A percentile compares a stretch with the other conserved stretches of the same genome.
Evolutionary conservation across 2,329 filamentous ascomycete genomes (phyloP).

Genomic region (Clonostachys solani): DNA sequence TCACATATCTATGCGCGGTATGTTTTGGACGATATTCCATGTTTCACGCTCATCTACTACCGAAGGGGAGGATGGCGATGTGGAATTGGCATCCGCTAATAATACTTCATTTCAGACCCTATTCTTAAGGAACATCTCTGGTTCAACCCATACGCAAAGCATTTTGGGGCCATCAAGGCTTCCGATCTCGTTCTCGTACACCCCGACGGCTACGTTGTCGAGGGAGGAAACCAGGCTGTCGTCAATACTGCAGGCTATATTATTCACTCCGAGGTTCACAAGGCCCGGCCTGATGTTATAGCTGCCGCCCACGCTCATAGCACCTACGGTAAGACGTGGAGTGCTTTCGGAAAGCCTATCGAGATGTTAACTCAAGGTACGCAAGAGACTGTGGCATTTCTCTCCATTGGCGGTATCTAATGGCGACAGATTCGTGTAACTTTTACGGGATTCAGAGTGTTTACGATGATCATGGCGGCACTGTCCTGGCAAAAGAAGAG

Average conservation of each 20-base stretch:
- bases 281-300: conserved; percentile 56
- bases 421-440: conserved; percentile 46
- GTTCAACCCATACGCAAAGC: conserved; percentile 54
- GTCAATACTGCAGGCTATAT: conserved; percentile 66
- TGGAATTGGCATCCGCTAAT: conserved; percentile 17
- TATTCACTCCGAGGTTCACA: conserved; percentile 62
- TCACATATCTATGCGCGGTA: conserved; percentile 61
- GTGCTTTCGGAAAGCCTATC: conserved; percentile 54
- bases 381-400: too few species aligned
- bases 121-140: not conserved
- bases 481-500: conserved; percentile 56
- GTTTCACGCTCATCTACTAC: too few species aligned
- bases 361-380: conserved; percentile 65
- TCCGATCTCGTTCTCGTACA: conserved; percentile 67
- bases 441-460: conserved; percentile 47
- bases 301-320: conserved; percentile 67
- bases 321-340: conserved; percentile 62
- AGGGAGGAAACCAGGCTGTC: conserved; percentile 53
- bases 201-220: conserved; percentile 53
- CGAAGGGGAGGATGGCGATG: conserved; percentile 8
- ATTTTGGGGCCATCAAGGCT: conserved; percentile 63
- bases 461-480: conserved; percentile 35
- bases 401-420: too few species aligned
- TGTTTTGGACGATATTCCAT: conserved; percentile 53
- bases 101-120: too few species aligned